Conservation (phyloP, 345 rosid species). For the Aegle marmelos region DNA sequence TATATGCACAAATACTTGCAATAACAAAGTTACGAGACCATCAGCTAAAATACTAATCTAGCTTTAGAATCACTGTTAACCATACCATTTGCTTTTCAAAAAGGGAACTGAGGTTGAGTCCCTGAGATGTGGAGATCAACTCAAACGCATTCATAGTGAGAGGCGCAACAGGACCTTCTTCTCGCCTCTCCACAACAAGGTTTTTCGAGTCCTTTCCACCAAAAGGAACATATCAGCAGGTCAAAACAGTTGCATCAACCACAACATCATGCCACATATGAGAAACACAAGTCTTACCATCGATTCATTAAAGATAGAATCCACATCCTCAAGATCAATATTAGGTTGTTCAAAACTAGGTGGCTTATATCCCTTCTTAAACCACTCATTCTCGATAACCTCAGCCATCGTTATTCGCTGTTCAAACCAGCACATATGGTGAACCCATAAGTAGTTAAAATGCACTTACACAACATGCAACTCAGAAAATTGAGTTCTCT, state of each 20-base stretch:
- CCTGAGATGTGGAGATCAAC: conserved; percentile 92
- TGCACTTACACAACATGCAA: not conserved
- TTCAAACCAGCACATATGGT: conserved; percentile 25
- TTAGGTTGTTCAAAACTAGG: conserved; percentile 74
- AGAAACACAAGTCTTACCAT: conserved; percentile 49
- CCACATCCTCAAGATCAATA: conserved; percentile 79
- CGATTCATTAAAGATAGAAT: conserved; percentile 74
- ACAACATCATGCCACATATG: not conserved
- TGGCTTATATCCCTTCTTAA: conserved; percentile 93
- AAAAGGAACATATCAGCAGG: conserved; percentile 20
- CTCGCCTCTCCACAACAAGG: conserved; percentile 92
- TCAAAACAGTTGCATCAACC: conserved; percentile 1
- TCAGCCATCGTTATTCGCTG: conserved; percentile 86
- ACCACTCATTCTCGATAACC: conserved; percentile 93
- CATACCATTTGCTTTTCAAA: conserved; percentile 97
- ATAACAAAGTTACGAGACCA: not conserved
- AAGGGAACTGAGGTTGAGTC: conserved; percentile 89
- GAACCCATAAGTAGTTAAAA: not conserved
- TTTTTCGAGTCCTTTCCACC: conserved; percentile 51
- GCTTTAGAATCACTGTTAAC: not conserved
- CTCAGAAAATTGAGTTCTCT: not conserved
- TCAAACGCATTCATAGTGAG: conserved; percentile 96
- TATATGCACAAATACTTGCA: not conserved
- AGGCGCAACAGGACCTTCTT: conserved; percentile 64
- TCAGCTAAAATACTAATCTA: not conserved